phyloP scores from a whole-genome alignment of 2,329 filamentous ascomycete genomes.

The Pseudocercospora fuligena region DNA sequence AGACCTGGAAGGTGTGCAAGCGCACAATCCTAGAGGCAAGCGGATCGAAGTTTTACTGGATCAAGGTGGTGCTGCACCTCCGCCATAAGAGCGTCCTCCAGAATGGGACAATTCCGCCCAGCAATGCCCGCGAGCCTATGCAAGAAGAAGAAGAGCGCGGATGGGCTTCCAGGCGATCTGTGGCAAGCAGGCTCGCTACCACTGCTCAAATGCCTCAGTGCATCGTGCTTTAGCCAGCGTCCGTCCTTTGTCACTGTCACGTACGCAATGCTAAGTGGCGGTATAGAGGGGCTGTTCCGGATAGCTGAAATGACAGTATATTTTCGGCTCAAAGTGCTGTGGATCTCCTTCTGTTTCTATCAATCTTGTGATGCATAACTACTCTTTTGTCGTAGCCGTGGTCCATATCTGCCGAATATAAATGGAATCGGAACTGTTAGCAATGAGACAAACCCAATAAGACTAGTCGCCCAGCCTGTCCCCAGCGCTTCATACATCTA shows the following conservation, averaged over 20 bases:
- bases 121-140: neutral
- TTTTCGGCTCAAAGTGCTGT: neutral
- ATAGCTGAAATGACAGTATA: neutral
- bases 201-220: neutral
- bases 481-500: constrained; percentile 41
- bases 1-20: neutral
- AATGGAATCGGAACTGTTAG: constrained; percentile 37
- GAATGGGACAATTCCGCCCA: neutral
- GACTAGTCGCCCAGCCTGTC: constrained; percentile 45
- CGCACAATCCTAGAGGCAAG: neutral
- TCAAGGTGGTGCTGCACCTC: neutral
- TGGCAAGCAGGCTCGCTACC: neutral
- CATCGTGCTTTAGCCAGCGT: neutral
- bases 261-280: neutral
- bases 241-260: neutral
- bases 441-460: constrained; percentile 44
- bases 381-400: constrained; percentile 12
- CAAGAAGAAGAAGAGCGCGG: neutral
- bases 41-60: neutral
- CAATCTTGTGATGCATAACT: constrained; percentile 11
- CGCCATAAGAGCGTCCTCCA: neutral
- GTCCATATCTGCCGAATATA: constrained; percentile 29
- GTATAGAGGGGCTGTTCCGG: neutral
- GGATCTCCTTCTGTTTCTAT: neutral
- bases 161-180: neutral